These are phyloP conservation scores for Cytospora chrysosperma DNA, from an alignment of 2,329 filamentous ascomycete genomes.

Conservation along the genomic window DNA sequence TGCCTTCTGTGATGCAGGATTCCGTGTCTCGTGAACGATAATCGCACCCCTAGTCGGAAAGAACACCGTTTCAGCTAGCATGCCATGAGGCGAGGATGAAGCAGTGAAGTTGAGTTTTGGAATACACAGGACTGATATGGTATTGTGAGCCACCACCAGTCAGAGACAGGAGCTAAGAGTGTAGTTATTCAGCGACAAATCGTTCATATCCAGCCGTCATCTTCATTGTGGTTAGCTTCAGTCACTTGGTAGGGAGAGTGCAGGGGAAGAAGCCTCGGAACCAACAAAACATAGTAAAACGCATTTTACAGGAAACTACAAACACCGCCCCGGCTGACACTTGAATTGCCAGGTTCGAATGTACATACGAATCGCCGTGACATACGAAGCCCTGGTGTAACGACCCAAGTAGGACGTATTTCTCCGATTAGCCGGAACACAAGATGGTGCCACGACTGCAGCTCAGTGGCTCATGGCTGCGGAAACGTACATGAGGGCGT, in stretches of 20 bases:
- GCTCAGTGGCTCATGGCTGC: neutral
- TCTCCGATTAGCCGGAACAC: neutral
- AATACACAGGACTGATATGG: neutral
- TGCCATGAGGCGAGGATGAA: neutral
- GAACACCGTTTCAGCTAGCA: neutral
- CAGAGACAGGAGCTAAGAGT: neutral
- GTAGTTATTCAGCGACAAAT: neutral
- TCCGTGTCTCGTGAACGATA: neutral
- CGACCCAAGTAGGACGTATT: slow-evolving; percentile 5
- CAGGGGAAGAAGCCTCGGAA: neutral
- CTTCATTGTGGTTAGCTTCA: neutral
- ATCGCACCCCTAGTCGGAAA: neutral
- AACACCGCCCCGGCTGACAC: neutral
- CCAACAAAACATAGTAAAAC: neutral
- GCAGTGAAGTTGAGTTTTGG: neutral
- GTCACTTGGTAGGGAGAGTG: neutral
- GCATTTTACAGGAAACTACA: neutral
- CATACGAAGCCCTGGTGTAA: slow-evolving; percentile 6
- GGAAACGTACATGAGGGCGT: slow-evolving; percentile 11
- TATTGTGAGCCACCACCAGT: neutral
- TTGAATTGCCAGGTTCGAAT: neutral
- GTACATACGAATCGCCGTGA: neutral
- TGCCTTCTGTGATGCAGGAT: neutral
- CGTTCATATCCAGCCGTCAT: neutral
- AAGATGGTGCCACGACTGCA: slow-evolving; percentile 3